These are phyloP conservation scores for Mucor racemosus DNA, from an alignment of 371 early-diverging fungal species.

Conservation along the genomic window DNA sequence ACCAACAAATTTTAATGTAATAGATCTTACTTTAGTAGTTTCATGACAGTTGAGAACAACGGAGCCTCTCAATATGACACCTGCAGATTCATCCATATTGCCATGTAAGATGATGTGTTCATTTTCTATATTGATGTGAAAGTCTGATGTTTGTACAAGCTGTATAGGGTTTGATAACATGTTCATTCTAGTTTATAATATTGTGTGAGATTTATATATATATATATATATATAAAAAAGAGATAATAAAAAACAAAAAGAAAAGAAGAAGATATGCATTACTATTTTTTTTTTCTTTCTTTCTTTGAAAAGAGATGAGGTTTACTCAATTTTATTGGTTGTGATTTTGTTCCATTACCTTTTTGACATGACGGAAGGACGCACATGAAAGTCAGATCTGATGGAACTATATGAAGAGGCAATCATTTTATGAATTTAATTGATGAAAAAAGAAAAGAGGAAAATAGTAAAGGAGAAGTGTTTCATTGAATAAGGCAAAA, in stretches of 20 bases:
- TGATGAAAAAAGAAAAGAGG: neutral
- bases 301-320: neutral
- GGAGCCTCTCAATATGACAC: slow-evolving; percentile 50
- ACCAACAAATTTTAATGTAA: slow-evolving; percentile 48
- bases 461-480: neutral
- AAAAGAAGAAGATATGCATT: slow-evolving; percentile 1
- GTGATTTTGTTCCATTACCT: neutral
- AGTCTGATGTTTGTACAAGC: slow-evolving; percentile 40
- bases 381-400: neutral
- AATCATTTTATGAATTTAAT: neutral
- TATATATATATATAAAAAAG: too few species aligned
- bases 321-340: slow-evolving; percentile 5
- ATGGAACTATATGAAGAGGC: slow-evolving; percentile 1
- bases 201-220: neutral
- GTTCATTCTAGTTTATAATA: neutral
- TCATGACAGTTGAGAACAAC: slow-evolving; percentile 48
- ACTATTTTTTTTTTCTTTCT: neutral
- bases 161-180: slow-evolving; percentile 39
- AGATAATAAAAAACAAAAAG: neutral
- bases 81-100: slow-evolving; percentile 48
- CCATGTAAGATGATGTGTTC: slow-evolving; percentile 53
- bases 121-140: slow-evolving; percentile 46
- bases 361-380: slow-evolving; percentile 6
- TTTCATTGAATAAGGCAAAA: too few species aligned
- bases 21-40: slow-evolving; percentile 44